A percentile compares a stretch with the other conserved stretches of the same genome.
phyloP scores from a whole-genome alignment of 768 basidiomycete species.

The Coprinopsis cinerea region DNA sequence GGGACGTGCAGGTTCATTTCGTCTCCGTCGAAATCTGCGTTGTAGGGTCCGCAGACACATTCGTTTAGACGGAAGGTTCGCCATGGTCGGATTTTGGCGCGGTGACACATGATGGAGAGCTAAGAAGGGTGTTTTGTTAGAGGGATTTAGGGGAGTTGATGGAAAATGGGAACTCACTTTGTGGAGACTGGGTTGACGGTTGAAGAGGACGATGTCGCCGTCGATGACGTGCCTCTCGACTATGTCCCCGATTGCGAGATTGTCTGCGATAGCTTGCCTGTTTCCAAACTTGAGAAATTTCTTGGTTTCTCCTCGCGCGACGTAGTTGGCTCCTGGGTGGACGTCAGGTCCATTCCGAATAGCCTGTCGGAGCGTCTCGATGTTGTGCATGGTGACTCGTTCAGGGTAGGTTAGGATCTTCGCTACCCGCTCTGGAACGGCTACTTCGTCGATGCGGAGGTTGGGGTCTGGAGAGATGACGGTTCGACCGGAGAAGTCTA shows the following conservation, averaged over 20 bases:
- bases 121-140: slow-evolving; percentile 19
- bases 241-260: slow-evolving; percentile 78
- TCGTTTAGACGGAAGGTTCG: slow-evolving; percentile 95
- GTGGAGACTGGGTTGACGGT: slow-evolving; percentile 97
- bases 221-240: slow-evolving; percentile 95
- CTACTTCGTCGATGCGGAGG: slow-evolving; percentile 95
- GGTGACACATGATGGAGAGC: slow-evolving; percentile 99
- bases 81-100: slow-evolving; percentile 94
- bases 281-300: slow-evolving; percentile 89
- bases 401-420: slow-evolving; percentile 96
- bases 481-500: slow-evolving; percentile 96
- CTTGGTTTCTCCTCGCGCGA: slow-evolving; percentile 78
- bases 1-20: slow-evolving; percentile 99
- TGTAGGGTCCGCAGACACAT: slow-evolving; percentile 98
- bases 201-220: slow-evolving; percentile 95
- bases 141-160: neutral
- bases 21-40: slow-evolving; percentile 99
- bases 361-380: slow-evolving; percentile 66
- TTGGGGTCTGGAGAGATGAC: slow-evolving; percentile 99
- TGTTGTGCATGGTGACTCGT: slow-evolving; percentile 88
- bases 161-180: slow-evolving; percentile 47
- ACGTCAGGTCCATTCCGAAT: slow-evolving; percentile 84
- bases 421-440: slow-evolving; percentile 92
- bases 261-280: slow-evolving; percentile 71
- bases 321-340: slow-evolving; percentile 96